phyloP scores from a whole-genome alignment of 805 yeast genomes.

The Komagataella pseudopastoris region DNA sequence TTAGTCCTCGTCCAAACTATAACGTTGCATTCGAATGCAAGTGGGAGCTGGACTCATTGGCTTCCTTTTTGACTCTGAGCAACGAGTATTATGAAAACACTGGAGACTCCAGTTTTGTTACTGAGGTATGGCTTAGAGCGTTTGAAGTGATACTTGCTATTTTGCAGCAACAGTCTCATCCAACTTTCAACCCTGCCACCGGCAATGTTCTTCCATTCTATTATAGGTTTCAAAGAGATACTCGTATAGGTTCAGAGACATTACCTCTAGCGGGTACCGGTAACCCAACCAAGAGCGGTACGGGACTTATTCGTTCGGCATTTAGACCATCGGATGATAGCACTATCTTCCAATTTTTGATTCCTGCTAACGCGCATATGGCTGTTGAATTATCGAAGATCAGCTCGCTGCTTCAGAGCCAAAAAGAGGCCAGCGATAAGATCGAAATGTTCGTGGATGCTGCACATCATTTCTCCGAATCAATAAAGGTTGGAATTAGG shows the following conservation, averaged over 20 bases:
- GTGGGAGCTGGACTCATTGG: constrained; percentile 78
- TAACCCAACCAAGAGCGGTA: constrained; percentile 61
- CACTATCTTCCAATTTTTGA: constrained; percentile 61
- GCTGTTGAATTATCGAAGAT: constrained; percentile 42
- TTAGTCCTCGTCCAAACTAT: constrained; percentile 62
- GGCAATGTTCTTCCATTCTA: constrained; percentile 35
- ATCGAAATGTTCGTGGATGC: constrained; percentile 4
- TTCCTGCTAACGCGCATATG: constrained; percentile 79
- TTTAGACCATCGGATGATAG: constrained; percentile 88
- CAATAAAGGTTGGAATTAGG: constrained; percentile 42
- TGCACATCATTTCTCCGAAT: constrained; percentile 22
- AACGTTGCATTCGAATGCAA: constrained; percentile 73
- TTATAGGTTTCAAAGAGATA: constrained; percentile 62
- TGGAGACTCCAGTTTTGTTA: constrained; percentile 32
- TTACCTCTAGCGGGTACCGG: constrained; percentile 70
- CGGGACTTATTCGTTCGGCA: constrained; percentile 69
- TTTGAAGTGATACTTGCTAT: constrained; percentile 35
- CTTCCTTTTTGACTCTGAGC: constrained; percentile 64
- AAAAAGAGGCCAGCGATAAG: not conserved
- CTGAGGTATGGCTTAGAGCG: constrained; percentile 45
- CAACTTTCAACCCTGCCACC: constrained; percentile 36
- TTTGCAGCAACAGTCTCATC: constrained; percentile 41
- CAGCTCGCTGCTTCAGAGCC: constrained; percentile 11
- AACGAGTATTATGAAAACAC: constrained; percentile 56
- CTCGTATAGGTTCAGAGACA: constrained; percentile 72